Conservation (phyloP, 139 green algal species). For the Pedinophyceae sp. region DNA sequence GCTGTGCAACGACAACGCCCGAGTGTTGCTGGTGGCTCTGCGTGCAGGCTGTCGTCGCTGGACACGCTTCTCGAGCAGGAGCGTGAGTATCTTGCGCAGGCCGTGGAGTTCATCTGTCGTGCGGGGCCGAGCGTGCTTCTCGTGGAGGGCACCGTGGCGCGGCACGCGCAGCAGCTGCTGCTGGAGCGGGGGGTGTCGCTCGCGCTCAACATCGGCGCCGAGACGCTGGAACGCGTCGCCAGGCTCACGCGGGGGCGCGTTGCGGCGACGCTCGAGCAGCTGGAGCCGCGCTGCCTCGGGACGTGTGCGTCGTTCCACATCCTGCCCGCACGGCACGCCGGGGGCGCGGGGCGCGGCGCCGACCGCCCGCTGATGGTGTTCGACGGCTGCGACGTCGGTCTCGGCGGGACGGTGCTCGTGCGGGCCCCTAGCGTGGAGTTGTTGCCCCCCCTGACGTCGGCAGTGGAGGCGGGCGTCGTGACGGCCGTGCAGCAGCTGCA, state of each 20-base stretch:
- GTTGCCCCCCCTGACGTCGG: no score
- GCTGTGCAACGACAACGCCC: constrained; percentile 7
- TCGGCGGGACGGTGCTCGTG: constrained; percentile 59
- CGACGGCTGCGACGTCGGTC: constrained; percentile 36
- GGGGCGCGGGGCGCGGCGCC: constrained; percentile 2
- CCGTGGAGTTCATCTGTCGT: constrained; percentile 30
- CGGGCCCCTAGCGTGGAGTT: constrained; percentile 13
- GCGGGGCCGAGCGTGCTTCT: constrained; percentile 50
- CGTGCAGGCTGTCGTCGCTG: constrained; percentile 47
- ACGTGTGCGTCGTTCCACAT: constrained; percentile 42
- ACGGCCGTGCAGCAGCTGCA: not conserved
- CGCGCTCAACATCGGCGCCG: constrained; percentile 47
- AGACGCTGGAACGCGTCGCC: constrained; percentile 47
- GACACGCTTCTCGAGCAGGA: constrained; percentile 49
- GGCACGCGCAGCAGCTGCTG: constrained; percentile 48
- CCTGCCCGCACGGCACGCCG: constrained; percentile 12
- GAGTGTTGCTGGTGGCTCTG: no score
- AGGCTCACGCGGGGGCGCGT: constrained; percentile 34
- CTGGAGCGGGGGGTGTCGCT: constrained; percentile 34
- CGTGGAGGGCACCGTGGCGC: constrained; percentile 53
- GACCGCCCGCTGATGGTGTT: constrained; percentile 49
- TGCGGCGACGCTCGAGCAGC: constrained; percentile 25
- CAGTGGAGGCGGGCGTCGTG: not conserved
- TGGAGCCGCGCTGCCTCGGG: constrained; percentile 23
- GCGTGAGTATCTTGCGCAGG: constrained; percentile 30